Evolutionary conservation across 2,329 filamentous ascomycete species (phyloP).

Genomic region (Paramyrothecium sp.): DNA sequence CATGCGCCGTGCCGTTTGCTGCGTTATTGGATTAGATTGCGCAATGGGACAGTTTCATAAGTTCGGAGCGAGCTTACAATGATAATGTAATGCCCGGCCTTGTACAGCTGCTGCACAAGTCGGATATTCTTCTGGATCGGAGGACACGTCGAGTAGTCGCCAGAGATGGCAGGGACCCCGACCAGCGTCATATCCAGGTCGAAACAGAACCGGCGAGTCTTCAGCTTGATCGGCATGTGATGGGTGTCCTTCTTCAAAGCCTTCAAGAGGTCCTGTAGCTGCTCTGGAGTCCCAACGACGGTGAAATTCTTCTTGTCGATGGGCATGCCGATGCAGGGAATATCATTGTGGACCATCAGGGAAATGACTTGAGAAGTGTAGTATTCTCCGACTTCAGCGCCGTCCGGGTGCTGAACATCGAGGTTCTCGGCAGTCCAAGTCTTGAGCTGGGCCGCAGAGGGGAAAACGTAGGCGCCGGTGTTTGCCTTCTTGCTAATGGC

Average conservation of each 20-base stretch:
- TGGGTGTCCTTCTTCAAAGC: background rate
- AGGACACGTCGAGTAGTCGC: slow-evolving; percentile 26
- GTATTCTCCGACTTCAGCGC: slow-evolving; percentile 21
- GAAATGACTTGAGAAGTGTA: slow-evolving; percentile 16
- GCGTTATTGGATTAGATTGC: slow-evolving; percentile 1
- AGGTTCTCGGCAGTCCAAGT: slow-evolving; percentile 13
- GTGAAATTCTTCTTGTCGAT: slow-evolving; percentile 20
- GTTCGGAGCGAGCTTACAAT: slow-evolving; percentile 15
- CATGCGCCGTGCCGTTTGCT: slow-evolving; percentile 25
- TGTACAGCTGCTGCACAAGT: slow-evolving; percentile 23
- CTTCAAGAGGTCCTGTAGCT: slow-evolving; percentile 22
- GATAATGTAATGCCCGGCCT: slow-evolving; percentile 27
- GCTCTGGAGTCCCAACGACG: slow-evolving; percentile 24
- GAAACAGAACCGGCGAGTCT: slow-evolving; percentile 28
- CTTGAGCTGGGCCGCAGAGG: slow-evolving; percentile 18
- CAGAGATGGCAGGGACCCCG: slow-evolving; percentile 20
- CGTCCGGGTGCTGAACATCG: slow-evolving; percentile 15
- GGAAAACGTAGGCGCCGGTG: slow-evolving; percentile 25
- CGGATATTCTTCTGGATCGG: slow-evolving; percentile 25
- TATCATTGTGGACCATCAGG: slow-evolving; percentile 17
- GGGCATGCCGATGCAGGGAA: slow-evolving; percentile 21
- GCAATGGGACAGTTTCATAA: no score
- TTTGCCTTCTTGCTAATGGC: slow-evolving; percentile 27
- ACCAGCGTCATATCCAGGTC: slow-evolving; percentile 28
- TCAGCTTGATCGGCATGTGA: slow-evolving; percentile 10